A percentile compares a stretch with the other conserved stretches of the same genome.
Conservation (phyloP, 371 early-diverging fungal genomes). For the Mycotypha africana region DNA sequence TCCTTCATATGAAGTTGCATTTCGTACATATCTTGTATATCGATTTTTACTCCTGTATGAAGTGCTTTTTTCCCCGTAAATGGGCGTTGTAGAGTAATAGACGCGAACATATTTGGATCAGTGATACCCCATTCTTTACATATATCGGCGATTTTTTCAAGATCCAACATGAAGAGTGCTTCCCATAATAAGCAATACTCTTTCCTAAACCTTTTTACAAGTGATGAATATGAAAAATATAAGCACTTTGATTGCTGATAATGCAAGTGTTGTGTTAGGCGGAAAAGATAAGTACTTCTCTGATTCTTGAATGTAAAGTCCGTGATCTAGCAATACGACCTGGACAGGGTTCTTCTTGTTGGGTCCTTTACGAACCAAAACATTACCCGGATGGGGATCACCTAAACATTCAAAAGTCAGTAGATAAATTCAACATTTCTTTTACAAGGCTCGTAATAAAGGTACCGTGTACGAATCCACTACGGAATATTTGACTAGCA, state of each 20-base stretch:
- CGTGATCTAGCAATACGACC: constrained; percentile 86
- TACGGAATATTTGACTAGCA: constrained; percentile 84
- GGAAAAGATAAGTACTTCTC: constrained; percentile 47
- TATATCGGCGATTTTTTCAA: constrained; percentile 52
- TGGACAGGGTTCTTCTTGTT: constrained; percentile 36
- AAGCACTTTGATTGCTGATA: too few species aligned
- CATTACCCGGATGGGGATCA: constrained; percentile 88
- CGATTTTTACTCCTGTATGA: constrained; percentile 34
- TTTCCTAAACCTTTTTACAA: constrained; percentile 56
- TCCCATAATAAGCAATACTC: constrained; percentile 88
- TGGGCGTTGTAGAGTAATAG: constrained; percentile 77
- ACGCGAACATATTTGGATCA: constrained; percentile 78
- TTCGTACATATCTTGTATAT: constrained; percentile 58
- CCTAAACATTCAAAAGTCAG: constrained; percentile 15
- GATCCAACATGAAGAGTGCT: constrained; percentile 73
- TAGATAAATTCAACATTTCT: not conserved
- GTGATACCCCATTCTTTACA: constrained; percentile 80
- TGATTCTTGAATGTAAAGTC: constrained; percentile 79
- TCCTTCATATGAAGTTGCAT: constrained; percentile 72
- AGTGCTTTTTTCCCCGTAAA: constrained; percentile 55
- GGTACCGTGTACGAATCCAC: constrained; percentile 83
- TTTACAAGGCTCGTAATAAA: not conserved
- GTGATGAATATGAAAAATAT: too few species aligned
- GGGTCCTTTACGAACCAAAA: constrained; percentile 75
- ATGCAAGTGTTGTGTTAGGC: too few species aligned